Conservation (phyloP, 495 filamentous ascomycete species). For the Xylaria grammica region DNA sequence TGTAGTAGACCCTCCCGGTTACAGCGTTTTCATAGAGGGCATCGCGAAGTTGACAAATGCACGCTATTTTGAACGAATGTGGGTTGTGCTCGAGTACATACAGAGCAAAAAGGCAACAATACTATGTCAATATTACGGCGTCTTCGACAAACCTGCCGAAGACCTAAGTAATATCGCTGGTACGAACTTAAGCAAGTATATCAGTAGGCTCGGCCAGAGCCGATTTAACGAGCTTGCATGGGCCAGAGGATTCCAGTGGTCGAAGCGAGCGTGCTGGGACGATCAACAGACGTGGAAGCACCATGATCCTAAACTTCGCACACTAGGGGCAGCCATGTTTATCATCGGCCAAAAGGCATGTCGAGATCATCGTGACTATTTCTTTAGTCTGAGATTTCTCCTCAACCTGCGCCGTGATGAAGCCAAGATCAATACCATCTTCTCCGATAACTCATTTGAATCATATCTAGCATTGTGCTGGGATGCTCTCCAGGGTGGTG, state of each 20-base stretch:
- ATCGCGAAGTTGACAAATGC: slow-evolving; percentile 3
- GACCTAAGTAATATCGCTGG: not conserved
- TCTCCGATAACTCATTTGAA: slow-evolving; percentile 8
- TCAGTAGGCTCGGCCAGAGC: slow-evolving; percentile 3
- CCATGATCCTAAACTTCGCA: slow-evolving; percentile 9
- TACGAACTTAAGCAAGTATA: not conserved
- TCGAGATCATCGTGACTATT: slow-evolving; percentile 9
- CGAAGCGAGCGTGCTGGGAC: slow-evolving; percentile 9
- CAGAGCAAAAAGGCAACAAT: slow-evolving; percentile 6
- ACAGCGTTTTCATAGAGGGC: not conserved
- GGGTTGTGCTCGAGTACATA: slow-evolving; percentile 9
- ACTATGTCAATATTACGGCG: not conserved
- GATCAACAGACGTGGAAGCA: slow-evolving; percentile 13
- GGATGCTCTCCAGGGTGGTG: not conserved
- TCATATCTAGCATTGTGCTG: slow-evolving; percentile 8
- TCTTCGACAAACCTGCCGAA: slow-evolving; percentile 4
- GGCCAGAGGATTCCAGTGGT: slow-evolving; percentile 9
- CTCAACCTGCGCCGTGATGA: slow-evolving; percentile 9
- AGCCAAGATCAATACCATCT: not conserved
- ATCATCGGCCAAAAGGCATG: slow-evolving; percentile 10
- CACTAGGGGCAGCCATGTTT: slow-evolving; percentile 4
- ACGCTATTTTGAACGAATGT: slow-evolving; percentile 10
- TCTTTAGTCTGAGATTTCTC: slow-evolving; percentile 7
- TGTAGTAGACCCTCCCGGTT: not conserved
- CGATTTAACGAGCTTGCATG: slow-evolving; percentile 9